Percentiles rank a stretch among this genome's conserved stretches.
phyloP scores from a whole-genome alignment of 1,139 yeast genomes.

The Saccharomyces hybrid region DNA sequence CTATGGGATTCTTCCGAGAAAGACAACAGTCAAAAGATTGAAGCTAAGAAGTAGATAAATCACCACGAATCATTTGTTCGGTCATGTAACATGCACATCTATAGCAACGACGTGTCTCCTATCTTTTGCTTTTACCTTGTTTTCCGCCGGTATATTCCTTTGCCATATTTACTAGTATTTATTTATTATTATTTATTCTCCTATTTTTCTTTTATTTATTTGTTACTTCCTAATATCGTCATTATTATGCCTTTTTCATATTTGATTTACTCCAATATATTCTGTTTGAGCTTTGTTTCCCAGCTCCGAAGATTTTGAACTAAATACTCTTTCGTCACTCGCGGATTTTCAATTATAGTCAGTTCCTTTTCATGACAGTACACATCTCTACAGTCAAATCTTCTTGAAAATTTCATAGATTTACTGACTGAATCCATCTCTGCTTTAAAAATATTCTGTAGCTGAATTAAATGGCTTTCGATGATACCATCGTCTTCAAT shows the following conservation, averaged over 20 bases:
- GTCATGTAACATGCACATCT: neutral
- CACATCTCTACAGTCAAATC: conserved; percentile 25
- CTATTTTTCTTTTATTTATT: neutral
- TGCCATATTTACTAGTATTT: neutral
- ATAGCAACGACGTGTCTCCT: neutral
- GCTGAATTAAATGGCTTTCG: conserved; percentile 18
- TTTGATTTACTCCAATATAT: neutral
- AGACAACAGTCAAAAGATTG: conserved; percentile 8
- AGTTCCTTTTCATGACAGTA: conserved; percentile 21
- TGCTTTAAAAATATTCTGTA: conserved; percentile 17
- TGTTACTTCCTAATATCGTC: conserved; percentile 3
- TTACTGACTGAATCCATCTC: conserved; percentile 20
- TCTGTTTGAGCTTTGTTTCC: conserved; percentile 5
- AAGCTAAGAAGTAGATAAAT: neutral
- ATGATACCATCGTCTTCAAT: conserved; percentile 9
- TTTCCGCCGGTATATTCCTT: neutral
- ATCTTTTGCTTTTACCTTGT: neutral
- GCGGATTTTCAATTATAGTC: conserved; percentile 5
- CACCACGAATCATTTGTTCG: neutral
- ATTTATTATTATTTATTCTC: neutral
- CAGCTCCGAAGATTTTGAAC: conserved; percentile 10
- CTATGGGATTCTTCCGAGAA: conserved; percentile 32
- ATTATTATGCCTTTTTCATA: neutral
- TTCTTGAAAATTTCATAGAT: conserved; percentile 9
- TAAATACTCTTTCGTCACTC: conserved; percentile 7